These are phyloP conservation scores for Prunus fruticosa DNA, from an alignment of 306 rosid species.

Conservation along the genomic window DNA sequence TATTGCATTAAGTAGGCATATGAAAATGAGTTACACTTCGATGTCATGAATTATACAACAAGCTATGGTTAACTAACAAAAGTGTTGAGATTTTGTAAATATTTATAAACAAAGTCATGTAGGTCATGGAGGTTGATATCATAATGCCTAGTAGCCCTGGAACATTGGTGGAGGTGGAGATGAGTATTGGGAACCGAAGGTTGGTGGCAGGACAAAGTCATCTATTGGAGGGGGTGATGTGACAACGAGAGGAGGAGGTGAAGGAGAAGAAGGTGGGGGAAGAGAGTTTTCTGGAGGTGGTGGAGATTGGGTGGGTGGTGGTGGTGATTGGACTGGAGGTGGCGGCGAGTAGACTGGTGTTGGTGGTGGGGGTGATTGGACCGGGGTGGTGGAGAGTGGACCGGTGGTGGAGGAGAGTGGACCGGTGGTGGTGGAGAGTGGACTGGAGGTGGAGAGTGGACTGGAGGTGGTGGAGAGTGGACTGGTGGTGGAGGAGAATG, in stretches of 20 bases:
- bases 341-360: background rate
- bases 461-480: conserved; percentile 7
- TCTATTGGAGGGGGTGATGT: conserved; percentile 18
- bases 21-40: conserved; percentile 14
- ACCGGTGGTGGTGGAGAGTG: background rate
- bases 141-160: conserved; percentile 28
- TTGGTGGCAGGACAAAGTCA: conserved; percentile 26
- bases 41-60: conserved; percentile 2
- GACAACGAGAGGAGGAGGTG: no score
- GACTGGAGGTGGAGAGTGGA: background rate
- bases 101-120: conserved; percentile 10
- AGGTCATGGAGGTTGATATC: background rate
- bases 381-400: background rate
- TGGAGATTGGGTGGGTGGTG: background rate
- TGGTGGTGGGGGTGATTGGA: conserved; percentile 10
- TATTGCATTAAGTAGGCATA: conserved; percentile 22
- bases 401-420: background rate
- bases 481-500: conserved; percentile 5
- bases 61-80: conserved; percentile 32
- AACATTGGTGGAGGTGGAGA: conserved; percentile 40
- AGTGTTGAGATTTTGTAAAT: conserved; percentile 26
- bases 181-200: conserved; percentile 28
- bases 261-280: no score
- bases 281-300: background rate
- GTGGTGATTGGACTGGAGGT: background rate